Conservation (phyloP, 768 basidiomycete species). For the Daedalea quercina region DNA sequence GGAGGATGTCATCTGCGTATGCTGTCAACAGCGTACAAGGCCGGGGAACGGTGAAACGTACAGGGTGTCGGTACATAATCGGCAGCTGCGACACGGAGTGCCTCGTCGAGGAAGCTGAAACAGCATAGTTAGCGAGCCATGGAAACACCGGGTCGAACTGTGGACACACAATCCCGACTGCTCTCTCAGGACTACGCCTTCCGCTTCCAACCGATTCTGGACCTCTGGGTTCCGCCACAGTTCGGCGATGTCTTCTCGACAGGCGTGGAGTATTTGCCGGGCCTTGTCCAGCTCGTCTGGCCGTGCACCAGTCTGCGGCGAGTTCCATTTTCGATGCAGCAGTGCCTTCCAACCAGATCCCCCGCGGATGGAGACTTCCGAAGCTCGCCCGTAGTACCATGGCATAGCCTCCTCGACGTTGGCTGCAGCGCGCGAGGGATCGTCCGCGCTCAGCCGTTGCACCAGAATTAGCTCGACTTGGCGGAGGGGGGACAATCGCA, state of each 20-base stretch:
- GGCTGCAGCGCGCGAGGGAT: slow-evolving; percentile 11
- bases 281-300: slow-evolving; percentile 36
- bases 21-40: neutral
- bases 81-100: slow-evolving; percentile 40
- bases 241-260: slow-evolving; percentile 43
- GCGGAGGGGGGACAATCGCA: slow-evolving; percentile 42
- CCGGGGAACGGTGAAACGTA: too few species aligned
- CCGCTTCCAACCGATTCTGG: slow-evolving; percentile 33
- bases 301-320: slow-evolving; percentile 8
- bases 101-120: slow-evolving; percentile 52
- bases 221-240: slow-evolving; percentile 47
- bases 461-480: slow-evolving; percentile 48
- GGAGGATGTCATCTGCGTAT: slow-evolving; percentile 50
- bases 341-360: slow-evolving; percentile 43
- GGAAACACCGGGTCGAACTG: neutral
- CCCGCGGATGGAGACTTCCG: slow-evolving; percentile 43
- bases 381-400: slow-evolving; percentile 31
- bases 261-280: slow-evolving; percentile 42
- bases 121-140: neutral
- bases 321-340: slow-evolving; percentile 16
- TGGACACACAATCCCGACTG: slow-evolving; percentile 58
- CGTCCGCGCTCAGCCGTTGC: slow-evolving; percentile 32
- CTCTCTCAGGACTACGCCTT: slow-evolving; percentile 44
- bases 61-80: slow-evolving; percentile 41
- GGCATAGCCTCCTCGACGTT: slow-evolving; percentile 6